Evolutionary conservation across 768 basidiomycete genomes (phyloP), one percentile per base, ranked within the genome.

Genomic region (Tephrocybe sp.): DNA sequence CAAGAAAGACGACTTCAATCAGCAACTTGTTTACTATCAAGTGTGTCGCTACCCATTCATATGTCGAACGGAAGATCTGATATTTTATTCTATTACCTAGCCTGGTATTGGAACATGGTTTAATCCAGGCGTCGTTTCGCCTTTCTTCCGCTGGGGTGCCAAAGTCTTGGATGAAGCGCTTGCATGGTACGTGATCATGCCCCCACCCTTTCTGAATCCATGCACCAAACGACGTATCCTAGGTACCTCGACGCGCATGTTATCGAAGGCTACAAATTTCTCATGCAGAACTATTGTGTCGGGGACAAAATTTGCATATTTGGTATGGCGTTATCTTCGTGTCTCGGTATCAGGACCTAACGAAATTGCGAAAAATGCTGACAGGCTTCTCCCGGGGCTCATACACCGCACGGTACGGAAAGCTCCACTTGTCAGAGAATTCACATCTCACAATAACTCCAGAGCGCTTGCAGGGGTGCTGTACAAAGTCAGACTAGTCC

Each of bases 271-370:
- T 92, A 91, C 64, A 71, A 68, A 53, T 91, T 84, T 63, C 67
- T 91, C 45, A 90, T 91, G 89, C 75, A 85, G 53, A 90, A 86
- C 57, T 89, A 85, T 61, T 71, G 69, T n/a, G 57, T 67, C 0
- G 90, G 88, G 1, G 88, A 89, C 61, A 87, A 76, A 62, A 78
- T 91, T 25, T 88, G 83, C 58, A 64, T 90, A 18, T 88, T 89
- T 49, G 87, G 85, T 83, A 47, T 21, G 69, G 11, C 58, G 31
- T 29, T 59, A 52, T 51, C 42, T 30, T 29, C 11, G 11, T 11
- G 27, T 29, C 27, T 29, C 27, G 27, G 11, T 29, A 5, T 29
- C 27, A 29, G 5, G 11, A 5, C 11, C 27, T 29, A 11, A 5
- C 11, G 27, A 11, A 5, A 29, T 29, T n/a, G n/a, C n/a, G n/a